phyloP scores from a whole-genome alignment of 768 basidiomycete species.

The Postia placenta region DNA sequence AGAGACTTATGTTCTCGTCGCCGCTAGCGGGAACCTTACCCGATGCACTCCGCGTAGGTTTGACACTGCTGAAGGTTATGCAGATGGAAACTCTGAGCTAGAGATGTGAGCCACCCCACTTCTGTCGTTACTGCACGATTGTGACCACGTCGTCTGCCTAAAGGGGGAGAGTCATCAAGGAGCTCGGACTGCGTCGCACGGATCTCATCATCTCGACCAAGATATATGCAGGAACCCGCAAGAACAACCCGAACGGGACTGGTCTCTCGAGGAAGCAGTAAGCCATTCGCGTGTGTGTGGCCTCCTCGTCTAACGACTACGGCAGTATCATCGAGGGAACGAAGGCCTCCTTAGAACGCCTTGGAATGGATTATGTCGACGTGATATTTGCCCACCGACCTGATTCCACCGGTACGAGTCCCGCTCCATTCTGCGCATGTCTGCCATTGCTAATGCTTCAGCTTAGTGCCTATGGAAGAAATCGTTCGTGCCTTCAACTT shows the following conservation, averaged over 20 bases:
- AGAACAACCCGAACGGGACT: conserved; percentile 43
- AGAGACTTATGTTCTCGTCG: background rate
- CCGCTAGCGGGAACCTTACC: too few species aligned
- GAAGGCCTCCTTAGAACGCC: conserved; percentile 56
- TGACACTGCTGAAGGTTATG: conserved; percentile 64
- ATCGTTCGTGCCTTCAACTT: conserved; percentile 77
- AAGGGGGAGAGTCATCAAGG: conserved; percentile 68
- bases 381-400: conserved; percentile 67
- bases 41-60: conserved; percentile 35
- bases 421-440: too few species aligned
- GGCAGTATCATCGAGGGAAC: conserved; percentile 72
- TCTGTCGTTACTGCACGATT: background rate
- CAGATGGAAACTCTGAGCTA: conserved; percentile 61
- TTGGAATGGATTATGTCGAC: conserved; percentile 73
- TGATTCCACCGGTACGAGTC: conserved; percentile 42
- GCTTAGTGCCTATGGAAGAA: conserved; percentile 64
- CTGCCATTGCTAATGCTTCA: conserved; percentile 3
- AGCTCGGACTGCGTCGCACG: conserved; percentile 58
- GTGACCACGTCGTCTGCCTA: background rate
- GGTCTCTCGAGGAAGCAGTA: conserved; percentile 58
- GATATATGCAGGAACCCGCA: conserved; percentile 61
- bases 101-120: conserved; percentile 50
- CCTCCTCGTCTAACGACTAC: background rate
- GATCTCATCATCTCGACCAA: conserved; percentile 78
- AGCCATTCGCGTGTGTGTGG: conserved; percentile 13